Conservation (phyloP, 352 stramenopile species). For the Phytophthora capsici region DNA sequence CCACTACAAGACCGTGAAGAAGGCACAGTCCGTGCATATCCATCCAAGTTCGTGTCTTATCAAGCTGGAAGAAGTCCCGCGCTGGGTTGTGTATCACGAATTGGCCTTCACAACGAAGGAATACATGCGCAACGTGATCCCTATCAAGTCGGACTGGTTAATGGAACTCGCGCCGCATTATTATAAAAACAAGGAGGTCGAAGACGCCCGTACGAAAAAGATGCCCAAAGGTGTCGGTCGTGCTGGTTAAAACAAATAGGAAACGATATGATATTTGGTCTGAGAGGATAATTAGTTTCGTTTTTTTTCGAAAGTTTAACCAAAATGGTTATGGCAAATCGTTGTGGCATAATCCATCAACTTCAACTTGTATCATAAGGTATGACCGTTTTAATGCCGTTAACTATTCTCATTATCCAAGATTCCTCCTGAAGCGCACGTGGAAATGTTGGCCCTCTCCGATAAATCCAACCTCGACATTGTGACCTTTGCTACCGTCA, state of each 20-base stretch:
- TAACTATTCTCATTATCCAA: slow-evolving; percentile 16
- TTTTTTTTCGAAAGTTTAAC: background rate
- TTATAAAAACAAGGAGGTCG: slow-evolving; percentile 98
- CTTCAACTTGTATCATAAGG: slow-evolving; percentile 23
- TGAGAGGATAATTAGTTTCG: background rate
- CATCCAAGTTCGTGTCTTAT: slow-evolving; percentile 98
- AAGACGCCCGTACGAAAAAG: slow-evolving; percentile 96
- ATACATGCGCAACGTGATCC: slow-evolving; percentile 98
- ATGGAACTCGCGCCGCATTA: slow-evolving; percentile 99
- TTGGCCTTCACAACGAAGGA: slow-evolving; percentile 99
- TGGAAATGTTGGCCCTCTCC: slow-evolving; percentile 27
- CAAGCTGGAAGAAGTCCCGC: slow-evolving; percentile 89
- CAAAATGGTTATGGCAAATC: slow-evolving; percentile 8
- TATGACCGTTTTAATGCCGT: too few relatives aligned
- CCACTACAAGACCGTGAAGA: slow-evolving; percentile 99
- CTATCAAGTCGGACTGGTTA: slow-evolving; percentile 98
- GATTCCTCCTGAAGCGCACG: slow-evolving; percentile 1
- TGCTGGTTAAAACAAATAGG: slow-evolving; percentile 30
- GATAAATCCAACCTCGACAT: slow-evolving; percentile 1
- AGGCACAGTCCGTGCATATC: slow-evolving; percentile 97
- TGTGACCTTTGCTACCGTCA: slow-evolving; percentile 3
- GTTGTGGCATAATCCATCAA: background rate
- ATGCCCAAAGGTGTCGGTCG: slow-evolving; percentile 92
- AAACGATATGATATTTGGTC: too few relatives aligned
- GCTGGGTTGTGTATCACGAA: slow-evolving; percentile 99